Percentiles rank a stretch among this genome's conserved stretches.
These are phyloP conservation scores for Blepharisma stoltei DNA, from an alignment of 73 alveolate species.

Conservation along the genomic window DNA sequence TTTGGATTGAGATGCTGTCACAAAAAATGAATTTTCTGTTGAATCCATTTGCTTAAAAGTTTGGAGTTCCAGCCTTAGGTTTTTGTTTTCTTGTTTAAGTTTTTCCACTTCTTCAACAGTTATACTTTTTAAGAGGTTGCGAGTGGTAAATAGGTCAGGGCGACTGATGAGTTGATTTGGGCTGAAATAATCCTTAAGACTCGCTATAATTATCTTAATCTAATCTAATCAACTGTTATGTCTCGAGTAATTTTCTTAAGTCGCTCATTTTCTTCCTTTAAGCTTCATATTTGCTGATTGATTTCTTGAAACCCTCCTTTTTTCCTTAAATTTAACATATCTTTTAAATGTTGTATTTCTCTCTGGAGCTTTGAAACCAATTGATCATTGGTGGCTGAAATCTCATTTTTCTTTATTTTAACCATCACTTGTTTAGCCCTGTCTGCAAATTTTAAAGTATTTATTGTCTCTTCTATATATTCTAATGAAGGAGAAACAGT, in stretches of 20 bases:
- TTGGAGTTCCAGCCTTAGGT: conserved; percentile 60
- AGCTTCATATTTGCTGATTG: conserved; percentile 42
- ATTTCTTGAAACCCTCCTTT: conserved; percentile 65
- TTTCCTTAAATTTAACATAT: conserved; percentile 61
- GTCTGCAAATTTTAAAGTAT: conserved; percentile 88
- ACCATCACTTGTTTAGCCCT: conserved; percentile 80
- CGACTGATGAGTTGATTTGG: no score
- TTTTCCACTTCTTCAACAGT: conserved; percentile 59
- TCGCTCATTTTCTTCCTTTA: conserved; percentile 71
- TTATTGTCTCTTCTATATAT: conserved; percentile 76
- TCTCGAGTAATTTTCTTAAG: conserved; percentile 45
- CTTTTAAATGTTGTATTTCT: conserved; percentile 75
- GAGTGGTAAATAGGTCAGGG: no score
- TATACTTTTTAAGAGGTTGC: no score
- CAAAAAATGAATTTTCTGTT: conserved; percentile 10
- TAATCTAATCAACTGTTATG: no score
- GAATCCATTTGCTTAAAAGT: background rate
- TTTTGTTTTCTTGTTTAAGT: conserved; percentile 71
- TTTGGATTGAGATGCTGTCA: background rate
- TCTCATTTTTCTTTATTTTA: conserved; percentile 67
- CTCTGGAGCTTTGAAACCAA: conserved; percentile 69
- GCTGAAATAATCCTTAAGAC: no score
- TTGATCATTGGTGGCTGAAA: conserved; percentile 77
- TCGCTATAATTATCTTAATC: no score
- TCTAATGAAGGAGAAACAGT: conserved; percentile 75